Percentiles rank a stretch among this genome's conserved stretches.
These are phyloP conservation scores for Rhynchosporium secalis DNA, from an alignment of 2,329 filamentous ascomycete genomes.

Conservation along the genomic window DNA sequence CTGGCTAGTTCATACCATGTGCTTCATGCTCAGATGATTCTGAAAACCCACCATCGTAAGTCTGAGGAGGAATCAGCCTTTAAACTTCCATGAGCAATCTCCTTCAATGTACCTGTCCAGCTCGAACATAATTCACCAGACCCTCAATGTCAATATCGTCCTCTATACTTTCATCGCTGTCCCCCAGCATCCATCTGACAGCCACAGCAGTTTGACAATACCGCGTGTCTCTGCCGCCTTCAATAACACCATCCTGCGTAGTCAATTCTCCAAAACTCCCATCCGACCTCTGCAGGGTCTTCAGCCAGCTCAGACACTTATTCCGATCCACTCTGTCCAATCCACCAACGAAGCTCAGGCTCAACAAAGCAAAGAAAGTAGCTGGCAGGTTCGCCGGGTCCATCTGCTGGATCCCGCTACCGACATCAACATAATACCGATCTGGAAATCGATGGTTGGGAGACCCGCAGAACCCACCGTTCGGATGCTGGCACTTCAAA, in stretches of 20 bases:
- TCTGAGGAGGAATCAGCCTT: constrained; percentile 32
- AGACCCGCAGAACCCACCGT: constrained; percentile 86
- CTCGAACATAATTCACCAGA: constrained; percentile 69
- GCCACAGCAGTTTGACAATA: constrained; percentile 84
- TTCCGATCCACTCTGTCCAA: constrained; percentile 66
- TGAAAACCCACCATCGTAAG: constrained; percentile 39
- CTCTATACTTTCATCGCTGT: constrained; percentile 60
- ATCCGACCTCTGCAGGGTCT: constrained; percentile 72
- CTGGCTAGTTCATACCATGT: constrained; percentile 34
- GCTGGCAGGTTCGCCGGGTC: constrained; percentile 83
- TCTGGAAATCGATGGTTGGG: constrained; percentile 59
- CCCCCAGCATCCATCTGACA: constrained; percentile 79
- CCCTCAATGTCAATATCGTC: constrained; percentile 73
- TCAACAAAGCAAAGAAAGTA: constrained; percentile 83
- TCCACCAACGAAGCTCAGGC: constrained; percentile 61
- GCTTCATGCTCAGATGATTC: constrained; percentile 39
- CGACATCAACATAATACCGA: constrained; percentile 38
- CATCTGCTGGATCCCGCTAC: constrained; percentile 55
- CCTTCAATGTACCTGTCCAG: constrained; percentile 53
- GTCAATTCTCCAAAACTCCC: constrained; percentile 90
- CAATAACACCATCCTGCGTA: constrained; percentile 56
- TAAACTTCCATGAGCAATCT: constrained; percentile 2
- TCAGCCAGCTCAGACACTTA: constrained; percentile 73
- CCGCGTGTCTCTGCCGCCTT: constrained; percentile 80
- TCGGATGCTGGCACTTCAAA: constrained; percentile 79